Evolutionary conservation across 2,329 filamentous ascomycete species (phyloP).

Genomic region (Colletotrichum graminicola): DNA sequence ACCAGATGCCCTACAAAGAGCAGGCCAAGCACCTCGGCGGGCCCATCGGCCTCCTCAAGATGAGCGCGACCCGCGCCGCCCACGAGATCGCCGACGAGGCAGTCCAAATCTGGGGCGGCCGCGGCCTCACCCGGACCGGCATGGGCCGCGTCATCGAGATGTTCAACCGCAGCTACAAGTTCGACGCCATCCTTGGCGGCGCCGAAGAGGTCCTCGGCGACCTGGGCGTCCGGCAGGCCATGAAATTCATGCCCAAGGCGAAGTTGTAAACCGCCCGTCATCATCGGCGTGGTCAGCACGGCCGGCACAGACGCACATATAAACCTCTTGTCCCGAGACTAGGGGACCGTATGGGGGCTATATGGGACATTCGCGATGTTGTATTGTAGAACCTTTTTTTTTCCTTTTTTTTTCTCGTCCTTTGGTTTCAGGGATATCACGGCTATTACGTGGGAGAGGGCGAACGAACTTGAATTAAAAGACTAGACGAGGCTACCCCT

Average conservation of each 20-base stretch:
- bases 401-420: too few relatives aligned
- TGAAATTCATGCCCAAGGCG: conserved; percentile 86
- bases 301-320: not conserved
- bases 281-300: not conserved
- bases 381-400: not conserved
- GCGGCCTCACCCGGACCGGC: conserved; percentile 82
- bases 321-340: not conserved
- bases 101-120: conserved; percentile 87
- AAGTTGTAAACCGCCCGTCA: conserved; percentile 69
- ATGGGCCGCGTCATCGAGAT: conserved; percentile 88
- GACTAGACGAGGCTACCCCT: not conserved
- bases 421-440: not conserved
- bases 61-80: conserved; percentile 79
- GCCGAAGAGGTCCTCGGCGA: conserved; percentile 87
- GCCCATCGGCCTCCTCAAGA: conserved; percentile 86
- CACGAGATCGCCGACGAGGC: conserved; percentile 88
- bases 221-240: conserved; percentile 84
- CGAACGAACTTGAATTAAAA: not conserved
- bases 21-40: conserved; percentile 82
- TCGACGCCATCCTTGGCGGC: conserved; percentile 81
- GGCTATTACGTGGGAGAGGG: not conserved
- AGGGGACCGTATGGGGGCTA: not conserved
- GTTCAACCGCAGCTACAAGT: conserved; percentile 89
- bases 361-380: not conserved
- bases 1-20: conserved; percentile 82